These are phyloP conservation scores for Phytophthora aleatoria DNA, from an alignment of 352 stramenopile species.

Conservation along the genomic window DNA sequence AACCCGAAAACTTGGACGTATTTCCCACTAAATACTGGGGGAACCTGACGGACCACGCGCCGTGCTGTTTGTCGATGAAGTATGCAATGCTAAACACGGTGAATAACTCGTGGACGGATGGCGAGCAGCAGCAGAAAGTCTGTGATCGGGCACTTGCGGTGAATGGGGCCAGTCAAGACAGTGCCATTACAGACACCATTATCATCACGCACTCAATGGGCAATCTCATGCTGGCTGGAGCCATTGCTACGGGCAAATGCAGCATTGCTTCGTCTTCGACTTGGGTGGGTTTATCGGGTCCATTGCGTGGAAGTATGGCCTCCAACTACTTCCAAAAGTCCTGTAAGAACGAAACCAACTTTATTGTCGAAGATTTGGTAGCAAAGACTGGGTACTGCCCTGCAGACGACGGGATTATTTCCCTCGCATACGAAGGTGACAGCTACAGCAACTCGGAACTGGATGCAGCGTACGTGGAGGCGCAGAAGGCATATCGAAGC, in stretches of 20 bases:
- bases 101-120: slow-evolving; percentile 40
- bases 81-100: slow-evolving; percentile 42
- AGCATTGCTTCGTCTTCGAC: slow-evolving; percentile 28
- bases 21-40: slow-evolving; percentile 35
- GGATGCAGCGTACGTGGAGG: slow-evolving; percentile 36
- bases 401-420: slow-evolving; percentile 23
- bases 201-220: slow-evolving; percentile 54
- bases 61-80: slow-evolving; percentile 43
- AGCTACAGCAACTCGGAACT: slow-evolving; percentile 24
- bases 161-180: slow-evolving; percentile 21
- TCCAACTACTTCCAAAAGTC: slow-evolving; percentile 46
- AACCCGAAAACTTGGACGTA: slow-evolving; percentile 16
- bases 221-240: slow-evolving; percentile 38
- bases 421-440: slow-evolving; percentile 42
- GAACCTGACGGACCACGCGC: slow-evolving; percentile 35
- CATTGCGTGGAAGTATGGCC: slow-evolving; percentile 50
- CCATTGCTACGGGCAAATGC: slow-evolving; percentile 31
- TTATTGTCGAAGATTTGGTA: slow-evolving; percentile 22
- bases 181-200: slow-evolving; percentile 38
- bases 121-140: slow-evolving; percentile 37
- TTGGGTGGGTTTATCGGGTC: slow-evolving; percentile 41
- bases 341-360: slow-evolving; percentile 35
- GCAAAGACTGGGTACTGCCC: slow-evolving; percentile 36
- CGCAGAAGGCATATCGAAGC: slow-evolving; percentile 35
- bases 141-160: slow-evolving; percentile 32